These are phyloP conservation scores for carrot (Daucus carota) DNA, from an alignment of 129 eudicot genomes.

Conservation along the genomic window DH1_v3.0 NC_030384.2:26282001-26282500, in stretches of 20 bases:
- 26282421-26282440: conserved; percentile 86
- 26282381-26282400: neutral
- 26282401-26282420: conserved; percentile 1
- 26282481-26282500: conserved; percentile 91
- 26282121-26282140: conserved; percentile 65
- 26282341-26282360: neutral
- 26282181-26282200: conserved; percentile 12
- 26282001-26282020: conserved; percentile 22
- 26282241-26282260: neutral
- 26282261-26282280: neutral
- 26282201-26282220: neutral
- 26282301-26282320: neutral
- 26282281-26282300: neutral
- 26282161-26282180: conserved; percentile 9
- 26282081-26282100: conserved; percentile 93
- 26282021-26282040: neutral
- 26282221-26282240: neutral
- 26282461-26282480: conserved; percentile 48
- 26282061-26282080: conserved; percentile 48
- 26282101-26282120: conserved; percentile 74
- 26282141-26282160: conserved; percentile 44
- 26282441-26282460: conserved; percentile 48
- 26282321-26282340: neutral
- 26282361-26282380: neutral
- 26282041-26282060: neutral